Evolutionary conservation across 73 alveolate genomes (phyloP).

Genomic region (Effrenium voratum): DNA sequence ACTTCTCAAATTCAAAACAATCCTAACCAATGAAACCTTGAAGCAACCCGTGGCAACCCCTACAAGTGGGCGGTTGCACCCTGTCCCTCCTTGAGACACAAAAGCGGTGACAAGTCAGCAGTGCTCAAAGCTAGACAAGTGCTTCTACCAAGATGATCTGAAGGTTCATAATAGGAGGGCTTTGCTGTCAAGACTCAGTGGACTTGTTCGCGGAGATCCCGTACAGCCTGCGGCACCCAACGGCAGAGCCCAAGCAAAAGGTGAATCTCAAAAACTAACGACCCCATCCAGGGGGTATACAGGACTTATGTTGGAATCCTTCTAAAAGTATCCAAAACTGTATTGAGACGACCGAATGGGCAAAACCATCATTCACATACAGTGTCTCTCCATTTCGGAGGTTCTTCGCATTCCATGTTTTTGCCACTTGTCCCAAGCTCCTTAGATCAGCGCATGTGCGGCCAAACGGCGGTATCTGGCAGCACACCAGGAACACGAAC

Average conservation of each 20-base stretch:
- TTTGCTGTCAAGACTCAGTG: slow-evolving; percentile 33
- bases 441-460: slow-evolving; percentile 95
- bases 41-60: too few relatives aligned
- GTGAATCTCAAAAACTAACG: not conserved
- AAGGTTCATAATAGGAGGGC: too few relatives aligned
- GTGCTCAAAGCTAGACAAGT: too few relatives aligned
- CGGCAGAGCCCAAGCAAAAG: too few relatives aligned
- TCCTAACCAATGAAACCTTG: too few relatives aligned
- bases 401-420: slow-evolving; percentile 97
- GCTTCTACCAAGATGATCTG: too few relatives aligned
- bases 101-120: too few relatives aligned
- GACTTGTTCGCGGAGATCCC: slow-evolving; percentile 90
- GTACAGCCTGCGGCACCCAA: slow-evolving; percentile 83
- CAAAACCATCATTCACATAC: slow-evolving; percentile 96
- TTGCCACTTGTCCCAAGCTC: slow-evolving; percentile 97
- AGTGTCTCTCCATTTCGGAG: slow-evolving; percentile 97
- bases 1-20: too few relatives aligned
- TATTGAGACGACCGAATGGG: slow-evolving; percentile 95
- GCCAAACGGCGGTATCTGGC: slow-evolving; percentile 96
- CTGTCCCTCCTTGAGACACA: too few relatives aligned
- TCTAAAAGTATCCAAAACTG: slow-evolving; percentile 97
- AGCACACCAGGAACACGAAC: slow-evolving; percentile 96
- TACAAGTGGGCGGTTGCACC: too few relatives aligned
- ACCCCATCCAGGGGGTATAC: slow-evolving; percentile 88
- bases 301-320: slow-evolving; percentile 96